Evolutionary conservation across 306 rosid genomes (phyloP).

Genomic region (Myrica gale): DNA sequence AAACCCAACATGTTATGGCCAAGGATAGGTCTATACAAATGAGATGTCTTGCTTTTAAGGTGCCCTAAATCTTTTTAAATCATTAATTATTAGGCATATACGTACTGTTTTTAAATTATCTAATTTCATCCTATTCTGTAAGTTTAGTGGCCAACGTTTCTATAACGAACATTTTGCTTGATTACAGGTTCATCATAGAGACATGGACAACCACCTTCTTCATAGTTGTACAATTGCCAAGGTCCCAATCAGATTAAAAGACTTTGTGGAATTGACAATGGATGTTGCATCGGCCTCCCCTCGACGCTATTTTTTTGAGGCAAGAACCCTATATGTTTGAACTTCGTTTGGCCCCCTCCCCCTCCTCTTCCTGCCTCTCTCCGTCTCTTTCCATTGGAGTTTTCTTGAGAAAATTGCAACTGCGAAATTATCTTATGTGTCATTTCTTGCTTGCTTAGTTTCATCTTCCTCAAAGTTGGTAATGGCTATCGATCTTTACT

Average conservation of each 20-base stretch:
- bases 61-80: slow-evolving; percentile 13
- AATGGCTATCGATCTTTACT: too few relatives aligned
- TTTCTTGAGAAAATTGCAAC: not conserved
- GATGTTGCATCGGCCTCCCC: slow-evolving; percentile 94
- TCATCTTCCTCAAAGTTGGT: too few relatives aligned
- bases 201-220: slow-evolving; percentile 35
- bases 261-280: slow-evolving; percentile 74
- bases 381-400: not conserved
- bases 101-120: too few relatives aligned
- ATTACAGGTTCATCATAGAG: slow-evolving; percentile 65
- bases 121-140: not conserved
- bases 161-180: slow-evolving; percentile 12
- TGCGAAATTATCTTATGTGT: too few relatives aligned
- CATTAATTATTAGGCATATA: not conserved
- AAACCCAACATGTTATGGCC: not conserved
- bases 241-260: slow-evolving; percentile 57
- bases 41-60: not conserved
- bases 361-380: not conserved
- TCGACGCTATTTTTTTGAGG: slow-evolving; percentile 94
- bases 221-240: slow-evolving; percentile 17
- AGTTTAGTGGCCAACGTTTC: not conserved
- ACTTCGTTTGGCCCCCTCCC: not conserved
- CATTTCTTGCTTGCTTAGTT: too few relatives aligned
- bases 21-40: not conserved
- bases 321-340: slow-evolving; percentile 52